Evolutionary conservation across 2,329 filamentous ascomycete species (phyloP).

Genomic region (Ophiostoma fasciatum): DNA sequence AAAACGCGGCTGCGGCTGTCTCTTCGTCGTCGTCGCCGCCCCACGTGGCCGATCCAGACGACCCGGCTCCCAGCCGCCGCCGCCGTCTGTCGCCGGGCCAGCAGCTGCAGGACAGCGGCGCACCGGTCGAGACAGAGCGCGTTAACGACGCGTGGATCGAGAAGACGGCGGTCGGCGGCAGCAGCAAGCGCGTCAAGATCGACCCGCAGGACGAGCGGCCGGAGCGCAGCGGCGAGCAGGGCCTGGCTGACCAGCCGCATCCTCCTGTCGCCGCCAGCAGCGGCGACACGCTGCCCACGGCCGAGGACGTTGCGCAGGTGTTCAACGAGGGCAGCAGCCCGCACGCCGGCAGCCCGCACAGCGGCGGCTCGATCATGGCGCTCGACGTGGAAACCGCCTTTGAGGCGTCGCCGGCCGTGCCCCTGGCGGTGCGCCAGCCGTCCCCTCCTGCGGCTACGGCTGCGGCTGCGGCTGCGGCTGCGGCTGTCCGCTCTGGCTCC

Average conservation of each 20-base stretch:
- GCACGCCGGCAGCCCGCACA: neutral
- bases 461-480: neutral
- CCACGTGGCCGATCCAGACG: no score
- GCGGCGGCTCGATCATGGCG: neutral
- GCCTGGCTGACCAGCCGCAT: no score
- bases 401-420: neutral
- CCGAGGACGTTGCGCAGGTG: neutral
- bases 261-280: neutral
- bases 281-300: neutral
- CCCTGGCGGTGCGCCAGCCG: no score
- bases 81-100: conserved; percentile 12
- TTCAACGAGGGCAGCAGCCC: neutral
- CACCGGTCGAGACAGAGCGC: conserved; percentile 12
- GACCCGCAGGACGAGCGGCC: neutral
- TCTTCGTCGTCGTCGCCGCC: no score
- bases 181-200: conserved; percentile 27
- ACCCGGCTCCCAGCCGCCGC: conserved; percentile 11
- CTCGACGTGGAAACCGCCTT: neutral
- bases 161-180: conserved; percentile 21
- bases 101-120: neutral
- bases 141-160: conserved; percentile 27
- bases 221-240: no score
- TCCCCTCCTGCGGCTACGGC: no score
- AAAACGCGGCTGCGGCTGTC: no score
- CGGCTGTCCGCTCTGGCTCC: no score